Evolutionary conservation across 2,329 filamentous ascomycete genomes (phyloP), one percentile per base, ranked within the genome.

Genomic region (Ophiostoma tasmaniense): DNA sequence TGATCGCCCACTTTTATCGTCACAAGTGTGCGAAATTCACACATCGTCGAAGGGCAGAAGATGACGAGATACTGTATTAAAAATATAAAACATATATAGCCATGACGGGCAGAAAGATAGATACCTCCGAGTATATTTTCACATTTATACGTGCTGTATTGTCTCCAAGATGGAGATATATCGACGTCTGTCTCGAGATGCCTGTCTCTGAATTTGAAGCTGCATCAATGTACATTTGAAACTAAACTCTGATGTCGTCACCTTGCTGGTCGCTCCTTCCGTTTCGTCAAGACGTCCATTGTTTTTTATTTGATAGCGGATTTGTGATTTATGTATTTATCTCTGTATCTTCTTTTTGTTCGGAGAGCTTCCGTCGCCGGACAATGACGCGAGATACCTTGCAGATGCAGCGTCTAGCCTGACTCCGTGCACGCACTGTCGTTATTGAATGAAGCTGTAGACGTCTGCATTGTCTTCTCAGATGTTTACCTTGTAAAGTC

Each of bases 41-140:
- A 1, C 42, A 6, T 17, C 42, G 11, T 45, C 20, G 1, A 17
- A 7, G 17, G 0, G 2, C 5, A n/a, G 1, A 1, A n/a, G 0
- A 45, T n/a, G 42, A 7, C 42, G 17, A 20, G 1, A n/a, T 45
- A 17, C n/a, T 45, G 42, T 3, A n/a, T 6, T 6, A 2, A 45
- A 7, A 17, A 45, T n/a, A 20, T 45, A 7, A 45, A 20, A 8
- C 7, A 6, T 45, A 45, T 45, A 45, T 45, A 2, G 1, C 1
- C 42, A 45, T n/a, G 42, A 45, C 8, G 20, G 8, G 5, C 1
- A n/a, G 17, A 45, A 8, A 17, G 2, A 20, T 6, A 17, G 0
- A 17, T n/a, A 8, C 17, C 1, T 20, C 3, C 4, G 42, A n/a
- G 42, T 5, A 4, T 20, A 0, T 3, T 42, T 20, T 3, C 14